Base-by-base conservation (phyloP, 176 grass and related monocot genomes). In the Oropetium thomaeum region DNA sequence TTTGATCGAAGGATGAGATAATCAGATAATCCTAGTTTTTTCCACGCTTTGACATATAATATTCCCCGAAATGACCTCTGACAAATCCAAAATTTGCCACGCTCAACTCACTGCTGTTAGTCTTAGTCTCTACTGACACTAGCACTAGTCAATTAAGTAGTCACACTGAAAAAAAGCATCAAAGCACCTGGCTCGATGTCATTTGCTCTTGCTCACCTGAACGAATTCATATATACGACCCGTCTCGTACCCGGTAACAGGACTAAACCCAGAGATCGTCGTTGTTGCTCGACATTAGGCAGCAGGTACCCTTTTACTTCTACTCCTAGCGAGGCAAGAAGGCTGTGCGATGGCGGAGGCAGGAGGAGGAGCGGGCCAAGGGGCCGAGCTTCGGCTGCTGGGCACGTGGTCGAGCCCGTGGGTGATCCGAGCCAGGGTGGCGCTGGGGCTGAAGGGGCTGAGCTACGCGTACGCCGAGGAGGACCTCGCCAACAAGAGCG, bases 391-490 rank as follows among this genome's bases (percentile, higher is more conserved):
- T 65, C 65, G 8, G 77, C 65, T 89, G 39, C 77, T 89, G 76
- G 82, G 82, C 32, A 15, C 66, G 33, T 61, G 65, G 76, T 11
- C 20, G 0, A 89, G 87, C 82, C 71, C 82, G 7, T 89, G 3
- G 6, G 70, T 72, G 71, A 65, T 68, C 66, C 66, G 82, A 3
- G 87, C 69, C 4, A 35, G 34, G 17, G 43, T 63, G 32, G 82
- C 78, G 49, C 67, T 89, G 60, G 57, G 0, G 4, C 7, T 81
- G 33, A 78, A 78, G 52, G 73, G 67, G 16, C 11, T 85, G 14
- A 26, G 27, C 71, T 82, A 85, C 70, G 67, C 85, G 33, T 82
- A 85, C 58, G 10, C 52, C 25, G 82, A 85, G 78, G 4, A 81
- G 77, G 39, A 81, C 65, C 58, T 77, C n/a, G 2, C 3, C 25